phyloP scores from a whole-genome alignment of 208 protist species.

The Strigomonas culicis region DNA sequence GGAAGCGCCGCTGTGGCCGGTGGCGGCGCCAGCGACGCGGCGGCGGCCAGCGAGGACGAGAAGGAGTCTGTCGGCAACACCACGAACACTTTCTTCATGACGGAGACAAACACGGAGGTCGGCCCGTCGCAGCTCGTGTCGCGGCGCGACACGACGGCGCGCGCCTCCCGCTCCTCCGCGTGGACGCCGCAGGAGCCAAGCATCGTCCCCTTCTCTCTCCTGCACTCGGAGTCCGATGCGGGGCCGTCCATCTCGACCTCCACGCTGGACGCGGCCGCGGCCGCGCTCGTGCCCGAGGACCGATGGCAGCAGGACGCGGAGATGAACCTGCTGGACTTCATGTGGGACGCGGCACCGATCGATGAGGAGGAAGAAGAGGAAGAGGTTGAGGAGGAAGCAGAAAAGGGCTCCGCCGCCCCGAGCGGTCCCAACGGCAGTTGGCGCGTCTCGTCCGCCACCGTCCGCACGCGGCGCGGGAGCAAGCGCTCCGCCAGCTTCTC shows the following conservation, averaged over 20 bases:
- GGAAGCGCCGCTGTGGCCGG: too few species aligned
- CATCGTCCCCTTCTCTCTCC: slow-evolving; percentile 27
- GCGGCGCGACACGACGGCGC: background rate
- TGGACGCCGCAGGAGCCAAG: slow-evolving; percentile 29
- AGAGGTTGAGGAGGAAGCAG: background rate
- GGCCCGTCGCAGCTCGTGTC: background rate
- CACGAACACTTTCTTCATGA: background rate
- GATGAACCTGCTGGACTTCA: slow-evolving; percentile 72
- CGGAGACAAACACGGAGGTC: background rate
- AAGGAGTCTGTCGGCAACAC: background rate
- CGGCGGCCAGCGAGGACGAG: background rate
- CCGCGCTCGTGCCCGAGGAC: background rate
- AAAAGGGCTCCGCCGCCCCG: background rate
- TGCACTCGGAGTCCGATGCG: slow-evolving; percentile 4
- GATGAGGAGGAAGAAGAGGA: background rate
- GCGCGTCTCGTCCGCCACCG: background rate
- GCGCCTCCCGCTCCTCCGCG: background rate
- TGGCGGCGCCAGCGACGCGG: background rate
- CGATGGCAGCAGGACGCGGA: background rate
- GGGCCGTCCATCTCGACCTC: too few species aligned
- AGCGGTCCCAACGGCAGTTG: background rate
- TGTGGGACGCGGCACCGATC: slow-evolving; percentile 38
- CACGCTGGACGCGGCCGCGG: too few species aligned
- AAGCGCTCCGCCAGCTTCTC: too few species aligned
- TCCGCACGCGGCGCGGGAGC: background rate